These are phyloP conservation scores for Cucurbita pepo DNA, from an alignment of 306 rosid species.

Conservation along the genomic window DNA sequence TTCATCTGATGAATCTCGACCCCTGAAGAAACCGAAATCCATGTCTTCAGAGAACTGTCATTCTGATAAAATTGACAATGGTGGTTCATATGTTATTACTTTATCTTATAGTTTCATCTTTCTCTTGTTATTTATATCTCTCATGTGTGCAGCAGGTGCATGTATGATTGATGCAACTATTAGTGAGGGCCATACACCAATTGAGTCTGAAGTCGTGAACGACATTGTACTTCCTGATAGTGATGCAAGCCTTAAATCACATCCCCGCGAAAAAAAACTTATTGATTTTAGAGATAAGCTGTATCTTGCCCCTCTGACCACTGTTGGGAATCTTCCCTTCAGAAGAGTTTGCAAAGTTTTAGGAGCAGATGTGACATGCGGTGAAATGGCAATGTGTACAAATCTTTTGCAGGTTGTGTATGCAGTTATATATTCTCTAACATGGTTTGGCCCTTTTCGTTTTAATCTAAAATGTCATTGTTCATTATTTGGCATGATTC, in stretches of 20 bases:
- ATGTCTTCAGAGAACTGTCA: conserved; percentile 16
- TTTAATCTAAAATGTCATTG: not conserved
- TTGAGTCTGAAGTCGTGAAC: conserved; percentile 26
- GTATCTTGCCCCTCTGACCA: conserved; percentile 93
- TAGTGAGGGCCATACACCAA: conserved; percentile 15
- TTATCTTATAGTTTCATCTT: not conserved
- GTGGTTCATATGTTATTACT: conserved; percentile 26
- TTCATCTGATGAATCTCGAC: conserved; percentile 30
- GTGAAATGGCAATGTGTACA: conserved; percentile 98
- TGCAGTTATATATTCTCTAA: no score
- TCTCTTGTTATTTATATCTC: conserved; percentile 7
- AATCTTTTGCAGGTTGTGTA: conserved; percentile 82
- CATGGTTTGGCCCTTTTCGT: not conserved
- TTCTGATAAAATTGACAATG: conserved; percentile 21
- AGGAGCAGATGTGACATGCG: conserved; percentile 85
- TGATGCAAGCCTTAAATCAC: conserved; percentile 47
- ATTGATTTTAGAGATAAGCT: conserved; percentile 75
- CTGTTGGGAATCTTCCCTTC: conserved; percentile 95
- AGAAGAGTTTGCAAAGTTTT: conserved; percentile 89
- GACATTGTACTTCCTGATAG: conserved; percentile 26
- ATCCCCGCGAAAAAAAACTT: conserved; percentile 72
- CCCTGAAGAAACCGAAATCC: conserved; percentile 51
- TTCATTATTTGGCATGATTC: not conserved
- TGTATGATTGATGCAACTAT: conserved; percentile 16
- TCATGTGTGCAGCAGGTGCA: conserved; percentile 20